phyloP scores from a whole-genome alignment of 2,329 filamentous ascomycete species.

The Colletotrichum kahawae region DNA sequence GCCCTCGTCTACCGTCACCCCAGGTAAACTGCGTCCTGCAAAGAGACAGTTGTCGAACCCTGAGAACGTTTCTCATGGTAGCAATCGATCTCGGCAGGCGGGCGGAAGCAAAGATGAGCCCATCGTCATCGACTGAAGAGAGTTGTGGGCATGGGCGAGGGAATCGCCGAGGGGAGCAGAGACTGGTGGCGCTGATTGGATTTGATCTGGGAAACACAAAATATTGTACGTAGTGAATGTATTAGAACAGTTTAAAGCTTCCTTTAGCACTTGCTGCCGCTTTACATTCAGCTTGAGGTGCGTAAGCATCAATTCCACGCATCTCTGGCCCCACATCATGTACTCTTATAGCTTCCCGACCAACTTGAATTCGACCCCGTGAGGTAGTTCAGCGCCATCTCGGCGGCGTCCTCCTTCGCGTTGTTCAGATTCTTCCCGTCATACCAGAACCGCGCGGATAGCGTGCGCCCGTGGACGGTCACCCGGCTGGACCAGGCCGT shows the following conservation, averaged over 20 bases:
- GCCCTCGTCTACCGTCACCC: background rate
- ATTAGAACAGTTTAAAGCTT: background rate
- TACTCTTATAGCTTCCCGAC: background rate
- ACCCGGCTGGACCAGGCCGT: conserved; percentile 90
- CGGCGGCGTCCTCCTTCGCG: conserved; percentile 88
- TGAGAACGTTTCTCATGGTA: background rate
- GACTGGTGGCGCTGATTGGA: background rate
- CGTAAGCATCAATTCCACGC: background rate
- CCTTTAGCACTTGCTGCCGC: background rate
- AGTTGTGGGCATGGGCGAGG: background rate
- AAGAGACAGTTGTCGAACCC: background rate
- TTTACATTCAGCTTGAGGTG: background rate
- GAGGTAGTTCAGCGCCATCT: conserved; percentile 72
- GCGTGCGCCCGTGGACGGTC: conserved; percentile 65
- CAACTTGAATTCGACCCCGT: conserved; percentile 42
- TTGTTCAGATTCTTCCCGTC: conserved; percentile 88
- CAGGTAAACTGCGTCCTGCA: background rate
- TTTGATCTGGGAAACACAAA: background rate
- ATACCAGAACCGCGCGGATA: conserved; percentile 85
- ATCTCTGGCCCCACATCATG: background rate
- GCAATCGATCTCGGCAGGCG: background rate
- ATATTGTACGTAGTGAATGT: background rate
- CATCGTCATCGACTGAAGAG: background rate
- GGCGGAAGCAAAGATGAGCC: background rate
- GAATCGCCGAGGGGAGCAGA: background rate